Percentiles rank a stretch among this genome's conserved stretches.
Conservation (phyloP, 2,329 filamentous ascomycete species). For the Neonectria sp. region DNA sequence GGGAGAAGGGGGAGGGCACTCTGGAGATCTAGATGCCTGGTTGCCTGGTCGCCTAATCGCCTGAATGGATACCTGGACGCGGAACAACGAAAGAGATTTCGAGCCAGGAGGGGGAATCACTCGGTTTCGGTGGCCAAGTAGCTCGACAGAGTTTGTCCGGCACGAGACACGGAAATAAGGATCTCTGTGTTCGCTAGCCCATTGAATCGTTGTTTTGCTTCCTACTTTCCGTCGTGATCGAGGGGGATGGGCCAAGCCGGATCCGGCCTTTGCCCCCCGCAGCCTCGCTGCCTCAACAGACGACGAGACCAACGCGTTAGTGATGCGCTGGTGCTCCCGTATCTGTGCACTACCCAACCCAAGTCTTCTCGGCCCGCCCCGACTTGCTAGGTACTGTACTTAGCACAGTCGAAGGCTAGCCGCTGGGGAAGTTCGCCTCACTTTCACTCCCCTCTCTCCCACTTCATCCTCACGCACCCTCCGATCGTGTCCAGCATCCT, state of each 20-base stretch:
- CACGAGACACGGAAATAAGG: not conserved
- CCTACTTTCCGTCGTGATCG: not conserved
- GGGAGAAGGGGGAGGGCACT: not conserved
- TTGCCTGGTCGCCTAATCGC: not conserved
- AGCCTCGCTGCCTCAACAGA: not conserved
- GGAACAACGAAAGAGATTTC: not conserved
- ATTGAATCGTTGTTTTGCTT: not conserved
- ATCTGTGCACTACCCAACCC: not conserved
- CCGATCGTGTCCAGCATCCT: not conserved
- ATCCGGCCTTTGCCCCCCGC: not conserved
- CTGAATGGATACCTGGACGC: not conserved
- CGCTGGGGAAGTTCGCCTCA: not conserved
- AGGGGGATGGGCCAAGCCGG: not conserved
- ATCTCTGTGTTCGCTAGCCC: not conserved
- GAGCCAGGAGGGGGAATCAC: not conserved
- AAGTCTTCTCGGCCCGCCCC: not conserved
- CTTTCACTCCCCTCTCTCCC: not conserved
- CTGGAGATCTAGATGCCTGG: not conserved
- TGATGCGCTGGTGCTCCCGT: not conserved
- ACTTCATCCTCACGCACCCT: not conserved
- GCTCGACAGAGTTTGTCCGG: not conserved
- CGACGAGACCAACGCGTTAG: no score
- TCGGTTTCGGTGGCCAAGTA: not conserved
- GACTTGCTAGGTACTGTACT: not conserved
- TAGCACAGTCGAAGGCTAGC: not conserved